Percentiles rank a stretch among this genome's conserved stretches.
These are phyloP conservation scores for Martensiomyces pterosporus DNA, from an alignment of 192 early-diverging fungal species.

Conservation along the genomic window DNA sequence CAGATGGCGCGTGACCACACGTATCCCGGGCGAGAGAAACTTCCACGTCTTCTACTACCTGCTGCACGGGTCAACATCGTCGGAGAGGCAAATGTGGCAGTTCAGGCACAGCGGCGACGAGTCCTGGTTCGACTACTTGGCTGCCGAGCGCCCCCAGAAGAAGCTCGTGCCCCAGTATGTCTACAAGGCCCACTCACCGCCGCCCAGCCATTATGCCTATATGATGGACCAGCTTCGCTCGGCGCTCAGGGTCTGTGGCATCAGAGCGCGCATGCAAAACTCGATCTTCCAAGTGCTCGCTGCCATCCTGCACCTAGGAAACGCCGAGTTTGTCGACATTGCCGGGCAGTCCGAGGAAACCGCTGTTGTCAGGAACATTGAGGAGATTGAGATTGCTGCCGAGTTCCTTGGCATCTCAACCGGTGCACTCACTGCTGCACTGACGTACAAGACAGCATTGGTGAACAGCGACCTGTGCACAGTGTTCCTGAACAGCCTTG, in stretches of 20 bases:
- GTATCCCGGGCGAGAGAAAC: constrained; percentile 51
- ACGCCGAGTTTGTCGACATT: constrained; percentile 71
- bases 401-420: constrained; percentile 74
- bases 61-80: constrained; percentile 67
- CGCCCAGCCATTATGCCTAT: constrained; percentile 29
- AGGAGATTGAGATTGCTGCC: constrained; percentile 69
- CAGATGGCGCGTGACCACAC: constrained; percentile 53
- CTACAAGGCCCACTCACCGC: constrained; percentile 29
- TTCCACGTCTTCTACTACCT: constrained; percentile 84
- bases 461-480: constrained; percentile 84
- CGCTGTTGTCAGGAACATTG: constrained; percentile 68
- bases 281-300: constrained; percentile 82
- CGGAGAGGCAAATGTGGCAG: constrained; percentile 65
- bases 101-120: constrained; percentile 55
- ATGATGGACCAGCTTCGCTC: constrained; percentile 62
- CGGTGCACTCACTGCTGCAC: constrained; percentile 61
- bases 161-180: constrained; percentile 5
- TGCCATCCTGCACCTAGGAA: constrained; percentile 88
- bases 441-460: constrained; percentile 78
- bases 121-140: constrained; percentile 50
- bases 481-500: constrained; percentile 78
- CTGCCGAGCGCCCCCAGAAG: constrained; percentile 13
- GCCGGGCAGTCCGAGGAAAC: constrained; percentile 66
- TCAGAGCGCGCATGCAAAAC: constrained; percentile 62
- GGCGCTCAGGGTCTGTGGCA: constrained; percentile 58